These are phyloP conservation scores for Vaccinium myrtillus DNA, from an alignment of 148 eudicot genomes.

Conservation along the genomic window DNA sequence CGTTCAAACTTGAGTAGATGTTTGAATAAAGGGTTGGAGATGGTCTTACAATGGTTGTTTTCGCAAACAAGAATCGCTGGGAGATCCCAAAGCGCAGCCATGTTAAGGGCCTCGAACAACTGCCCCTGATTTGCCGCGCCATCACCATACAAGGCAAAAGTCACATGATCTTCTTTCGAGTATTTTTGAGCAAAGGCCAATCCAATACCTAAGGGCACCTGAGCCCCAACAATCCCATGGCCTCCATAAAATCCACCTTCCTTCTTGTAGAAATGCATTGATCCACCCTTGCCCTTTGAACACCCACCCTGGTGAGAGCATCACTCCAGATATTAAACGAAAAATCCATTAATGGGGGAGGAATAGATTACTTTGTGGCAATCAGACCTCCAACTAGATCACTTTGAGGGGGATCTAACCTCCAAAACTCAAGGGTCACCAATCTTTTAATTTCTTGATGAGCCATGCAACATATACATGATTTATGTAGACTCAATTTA, in stretches of 20 bases:
- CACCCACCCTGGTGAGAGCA: constrained; percentile 47
- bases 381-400: neutral
- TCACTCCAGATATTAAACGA: neutral
- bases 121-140: constrained; percentile 99
- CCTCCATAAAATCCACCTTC: constrained; percentile 83
- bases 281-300: constrained; percentile 90
- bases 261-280: constrained; percentile 90
- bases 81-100: constrained; percentile 96
- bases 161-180: constrained; percentile 67
- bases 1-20: neutral
- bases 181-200: constrained; percentile 94
- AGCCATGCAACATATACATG: neutral
- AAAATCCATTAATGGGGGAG: neutral
- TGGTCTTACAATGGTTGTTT: constrained; percentile 75
- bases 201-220: constrained; percentile 78
- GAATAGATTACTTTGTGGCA: neutral
- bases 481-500: neutral
- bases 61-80: constrained; percentile 92
- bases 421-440: neutral
- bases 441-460: neutral
- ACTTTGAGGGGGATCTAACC: neutral
- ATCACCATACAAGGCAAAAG: constrained; percentile 83
- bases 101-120: constrained; percentile 88
- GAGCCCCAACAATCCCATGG: constrained; percentile 95
- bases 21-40: neutral